Conservation (phyloP, 2,329 filamentous ascomycete species). For the Hymenoscyphus fructigenus region DNA sequence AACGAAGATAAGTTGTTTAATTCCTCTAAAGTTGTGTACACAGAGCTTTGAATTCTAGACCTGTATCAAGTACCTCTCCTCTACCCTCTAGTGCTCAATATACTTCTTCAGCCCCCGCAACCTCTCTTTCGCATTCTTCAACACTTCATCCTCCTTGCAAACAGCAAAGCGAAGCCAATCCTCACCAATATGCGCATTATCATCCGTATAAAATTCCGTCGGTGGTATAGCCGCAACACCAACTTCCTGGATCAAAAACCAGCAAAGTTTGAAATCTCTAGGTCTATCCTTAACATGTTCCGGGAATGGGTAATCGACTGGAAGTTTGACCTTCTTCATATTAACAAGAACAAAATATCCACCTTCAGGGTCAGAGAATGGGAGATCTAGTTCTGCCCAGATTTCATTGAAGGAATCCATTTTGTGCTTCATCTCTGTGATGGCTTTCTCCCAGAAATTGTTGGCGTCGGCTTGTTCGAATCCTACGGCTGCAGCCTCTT, state of each 20-base stretch:
- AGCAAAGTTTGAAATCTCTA: conserved; percentile 89
- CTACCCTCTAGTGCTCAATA: conserved; percentile 7
- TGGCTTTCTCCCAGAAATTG: conserved; percentile 84
- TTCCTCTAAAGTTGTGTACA: not conserved
- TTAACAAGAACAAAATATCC: conserved; percentile 98
- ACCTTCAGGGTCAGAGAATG: conserved; percentile 73
- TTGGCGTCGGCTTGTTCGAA: conserved; percentile 85
- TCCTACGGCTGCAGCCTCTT: conserved; percentile 90
- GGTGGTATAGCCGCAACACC: conserved; percentile 95
- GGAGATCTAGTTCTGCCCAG: conserved; percentile 72
- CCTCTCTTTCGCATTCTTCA: conserved; percentile 76
- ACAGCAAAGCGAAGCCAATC: conserved; percentile 95
- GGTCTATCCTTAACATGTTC: conserved; percentile 82
- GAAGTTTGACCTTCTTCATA: conserved; percentile 82
- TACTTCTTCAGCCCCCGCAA: conserved; percentile 62
- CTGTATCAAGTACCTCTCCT: not conserved
- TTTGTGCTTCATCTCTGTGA: conserved; percentile 85
- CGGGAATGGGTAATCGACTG: conserved; percentile 83
- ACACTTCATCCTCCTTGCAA: conserved; percentile 87
- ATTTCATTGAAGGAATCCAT: conserved; percentile 83
- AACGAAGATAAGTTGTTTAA: not conserved
- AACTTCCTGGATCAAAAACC: conserved; percentile 96
- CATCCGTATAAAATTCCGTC: conserved; percentile 92
- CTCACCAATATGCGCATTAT: conserved; percentile 80
- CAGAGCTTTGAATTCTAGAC: not conserved